Conservation (phyloP, 352 stramenopile genomes). For the Globisporangium paddicum region DNA sequence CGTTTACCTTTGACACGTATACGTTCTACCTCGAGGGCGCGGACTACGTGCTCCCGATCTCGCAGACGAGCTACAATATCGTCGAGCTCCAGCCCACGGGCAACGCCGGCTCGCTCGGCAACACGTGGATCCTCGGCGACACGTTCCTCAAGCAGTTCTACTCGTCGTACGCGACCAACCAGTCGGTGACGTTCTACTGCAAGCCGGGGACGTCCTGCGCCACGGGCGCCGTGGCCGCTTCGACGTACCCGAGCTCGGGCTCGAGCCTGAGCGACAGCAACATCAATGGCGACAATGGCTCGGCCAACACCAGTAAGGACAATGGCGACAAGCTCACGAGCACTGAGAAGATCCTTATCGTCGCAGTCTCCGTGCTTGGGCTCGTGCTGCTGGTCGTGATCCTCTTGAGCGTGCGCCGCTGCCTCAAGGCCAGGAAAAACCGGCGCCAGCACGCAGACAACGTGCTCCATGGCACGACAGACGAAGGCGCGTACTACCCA, state of each 20-base stretch:
- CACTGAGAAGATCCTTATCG: conserved; percentile 1
- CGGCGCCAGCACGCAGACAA: background rate
- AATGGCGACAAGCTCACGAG: background rate
- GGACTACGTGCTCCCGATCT: conserved; percentile 46
- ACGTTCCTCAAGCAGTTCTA: conserved; percentile 79
- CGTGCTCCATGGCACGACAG: background rate
- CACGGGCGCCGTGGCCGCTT: background rate
- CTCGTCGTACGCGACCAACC: conserved; percentile 57
- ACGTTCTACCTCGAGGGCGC: conserved; percentile 59
- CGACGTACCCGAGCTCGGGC: conserved; percentile 4
- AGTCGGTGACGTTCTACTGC: conserved; percentile 61
- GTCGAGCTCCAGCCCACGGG: conserved; percentile 34
- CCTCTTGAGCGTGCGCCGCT: conserved; percentile 8
- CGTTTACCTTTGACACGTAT: conserved; percentile 44
- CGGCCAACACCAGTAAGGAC: background rate
- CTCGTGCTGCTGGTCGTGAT: conserved; percentile 20
- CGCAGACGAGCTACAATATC: conserved; percentile 20
- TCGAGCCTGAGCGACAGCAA: background rate
- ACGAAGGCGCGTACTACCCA: conserved; percentile 9
- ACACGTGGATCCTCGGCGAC: conserved; percentile 76
- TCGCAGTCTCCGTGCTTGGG: conserved; percentile 1
- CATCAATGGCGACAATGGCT: background rate
- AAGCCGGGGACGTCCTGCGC: conserved; percentile 7
- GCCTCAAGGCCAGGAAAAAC: background rate
- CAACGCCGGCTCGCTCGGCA: conserved; percentile 12